A percentile compares a stretch with the other conserved stretches of the same genome.
phyloP scores from a whole-genome alignment of 78 protist genomes.

The Guillardia theta region DNA sequence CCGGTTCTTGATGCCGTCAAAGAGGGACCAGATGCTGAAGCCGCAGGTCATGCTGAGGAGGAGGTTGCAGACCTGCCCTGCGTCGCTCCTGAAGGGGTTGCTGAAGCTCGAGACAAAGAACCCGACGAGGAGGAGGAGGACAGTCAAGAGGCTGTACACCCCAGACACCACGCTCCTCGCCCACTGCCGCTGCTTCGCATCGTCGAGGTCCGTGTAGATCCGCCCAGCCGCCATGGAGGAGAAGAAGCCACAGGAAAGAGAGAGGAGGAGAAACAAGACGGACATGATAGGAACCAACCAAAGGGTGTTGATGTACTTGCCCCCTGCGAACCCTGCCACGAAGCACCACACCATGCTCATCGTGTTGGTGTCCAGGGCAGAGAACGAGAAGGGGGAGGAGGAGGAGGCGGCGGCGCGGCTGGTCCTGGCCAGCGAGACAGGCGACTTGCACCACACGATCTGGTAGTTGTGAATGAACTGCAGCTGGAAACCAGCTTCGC shows the following conservation, averaged over 20 bases:
- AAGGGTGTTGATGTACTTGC: not conserved
- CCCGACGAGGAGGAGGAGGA: not conserved
- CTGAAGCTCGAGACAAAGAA: not conserved
- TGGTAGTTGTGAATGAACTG: conserved; percentile 21
- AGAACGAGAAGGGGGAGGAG: not conserved
- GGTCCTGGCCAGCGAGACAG: not conserved
- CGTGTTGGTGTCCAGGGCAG: not conserved
- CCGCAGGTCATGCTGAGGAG: not conserved
- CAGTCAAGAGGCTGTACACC: not conserved
- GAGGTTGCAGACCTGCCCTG: not conserved
- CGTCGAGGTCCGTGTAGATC: no score
- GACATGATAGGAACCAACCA: not conserved
- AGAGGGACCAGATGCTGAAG: not conserved
- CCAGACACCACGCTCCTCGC: not conserved
- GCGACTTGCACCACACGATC: conserved; percentile 21
- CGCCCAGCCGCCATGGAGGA: no score
- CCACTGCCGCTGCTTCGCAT: no score
- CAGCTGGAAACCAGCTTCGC: conserved; percentile 15
- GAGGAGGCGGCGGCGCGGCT: not conserved
- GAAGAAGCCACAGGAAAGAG: not conserved
- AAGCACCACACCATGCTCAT: not conserved
- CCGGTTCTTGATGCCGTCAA: not conserved
- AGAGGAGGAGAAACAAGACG: not conserved
- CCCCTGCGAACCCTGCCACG: not conserved
- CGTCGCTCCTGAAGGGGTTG: not conserved